Conservation (phyloP, 2,329 filamentous ascomycete genomes). For the Sclerotinia trifoliorum region DNA sequence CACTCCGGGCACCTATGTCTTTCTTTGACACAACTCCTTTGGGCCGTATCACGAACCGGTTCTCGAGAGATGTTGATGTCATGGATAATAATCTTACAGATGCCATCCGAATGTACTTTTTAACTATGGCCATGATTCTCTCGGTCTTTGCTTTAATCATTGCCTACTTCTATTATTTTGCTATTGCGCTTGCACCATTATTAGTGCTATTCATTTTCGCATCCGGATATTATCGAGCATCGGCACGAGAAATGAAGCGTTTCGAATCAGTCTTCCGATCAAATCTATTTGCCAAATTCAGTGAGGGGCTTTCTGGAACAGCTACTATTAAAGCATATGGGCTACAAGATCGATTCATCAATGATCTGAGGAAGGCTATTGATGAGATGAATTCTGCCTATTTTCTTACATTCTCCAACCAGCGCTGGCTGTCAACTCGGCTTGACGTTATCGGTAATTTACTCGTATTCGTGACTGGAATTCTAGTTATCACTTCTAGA, state of each 20-base stretch:
- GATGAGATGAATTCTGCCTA: constrained; percentile 94
- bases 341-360: constrained; percentile 70
- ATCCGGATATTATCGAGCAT: constrained; percentile 83
- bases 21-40: constrained; percentile 98
- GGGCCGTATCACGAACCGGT: constrained; percentile 92
- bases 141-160: constrained; percentile 89
- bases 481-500: constrained; percentile 87
- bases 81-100: constrained; percentile 94
- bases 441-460: constrained; percentile 81
- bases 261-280: constrained; percentile 89
- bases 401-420: constrained; percentile 92
- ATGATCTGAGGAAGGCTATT: constrained; percentile 67
- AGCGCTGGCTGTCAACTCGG: constrained; percentile 85
- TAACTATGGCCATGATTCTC: constrained; percentile 78
- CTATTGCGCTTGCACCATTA: constrained; percentile 65
- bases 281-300: constrained; percentile 84
- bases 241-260: constrained; percentile 90
- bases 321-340: constrained; percentile 89
- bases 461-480: constrained; percentile 83
- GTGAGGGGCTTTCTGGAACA: constrained; percentile 80
- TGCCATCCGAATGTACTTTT: constrained; percentile 86
- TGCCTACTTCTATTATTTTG: constrained; percentile 83
- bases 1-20: constrained; percentile 72
- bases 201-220: constrained; percentile 77
- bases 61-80: constrained; percentile 91